Conservation (phyloP, 192 early-diverging fungal species). For the Chytriomyces sp. region DNA sequence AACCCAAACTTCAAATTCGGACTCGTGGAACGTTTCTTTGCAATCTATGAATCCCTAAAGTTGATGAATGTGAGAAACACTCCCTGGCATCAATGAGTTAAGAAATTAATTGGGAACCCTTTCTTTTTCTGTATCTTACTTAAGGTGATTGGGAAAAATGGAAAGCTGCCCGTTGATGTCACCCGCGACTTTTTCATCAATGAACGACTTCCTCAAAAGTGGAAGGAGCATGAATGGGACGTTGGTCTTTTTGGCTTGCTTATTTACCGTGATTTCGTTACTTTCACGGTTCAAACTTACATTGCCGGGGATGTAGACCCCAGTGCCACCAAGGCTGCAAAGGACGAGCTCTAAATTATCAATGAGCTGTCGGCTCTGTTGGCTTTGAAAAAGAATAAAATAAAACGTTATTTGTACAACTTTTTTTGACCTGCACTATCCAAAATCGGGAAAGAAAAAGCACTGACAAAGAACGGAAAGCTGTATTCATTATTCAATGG, state of each 20-base stretch:
- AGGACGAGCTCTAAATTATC: neutral
- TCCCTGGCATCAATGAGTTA: too few species aligned
- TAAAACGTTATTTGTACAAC: too few species aligned
- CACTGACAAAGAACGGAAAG: too few species aligned
- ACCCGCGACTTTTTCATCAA: constrained; percentile 21
- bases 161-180: constrained; percentile 8
- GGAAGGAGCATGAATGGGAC: constrained; percentile 14
- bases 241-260: neutral
- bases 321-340: neutral
- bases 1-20: constrained; percentile 19
- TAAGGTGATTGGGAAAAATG: constrained; percentile 8
- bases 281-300: neutral
- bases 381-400: neutral
- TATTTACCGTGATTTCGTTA: neutral
- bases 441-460: too few species aligned
- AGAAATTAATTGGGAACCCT: neutral
- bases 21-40: neutral
- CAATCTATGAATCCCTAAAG: constrained; percentile 2
- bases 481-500: too few species aligned
- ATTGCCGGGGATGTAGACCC: neutral
- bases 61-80: constrained; percentile 9
- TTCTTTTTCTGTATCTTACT: neutral
- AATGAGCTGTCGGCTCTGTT: constrained; percentile 1
- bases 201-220: constrained; percentile 17
- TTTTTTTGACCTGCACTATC: too few species aligned